phyloP scores from a whole-genome alignment of 495 filamentous ascomycete species.

The Trichodelitschia bisporula region DNA sequence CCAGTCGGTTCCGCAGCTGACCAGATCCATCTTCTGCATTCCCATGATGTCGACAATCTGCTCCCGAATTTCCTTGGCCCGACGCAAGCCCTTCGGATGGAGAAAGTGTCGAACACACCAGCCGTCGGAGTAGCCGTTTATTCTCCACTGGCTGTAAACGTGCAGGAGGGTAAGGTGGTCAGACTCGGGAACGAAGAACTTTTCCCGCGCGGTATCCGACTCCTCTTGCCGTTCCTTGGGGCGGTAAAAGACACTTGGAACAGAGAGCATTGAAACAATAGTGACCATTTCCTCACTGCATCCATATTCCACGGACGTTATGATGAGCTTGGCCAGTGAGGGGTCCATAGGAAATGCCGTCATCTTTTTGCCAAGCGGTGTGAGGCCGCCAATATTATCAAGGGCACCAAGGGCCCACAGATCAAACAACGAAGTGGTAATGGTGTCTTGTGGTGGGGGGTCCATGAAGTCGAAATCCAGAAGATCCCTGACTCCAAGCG shows the following conservation, averaged over 20 bases:
- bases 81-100: conserved; percentile 70
- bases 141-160: conserved; percentile 88
- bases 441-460: conserved; percentile 92
- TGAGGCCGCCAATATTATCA: conserved; percentile 83
- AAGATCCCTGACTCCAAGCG: conserved; percentile 78
- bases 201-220: conserved; percentile 86
- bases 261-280: conserved; percentile 94
- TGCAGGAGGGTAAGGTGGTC: conserved; percentile 92
- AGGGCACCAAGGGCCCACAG: conserved; percentile 91
- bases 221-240: conserved; percentile 95
- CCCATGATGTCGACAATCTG: conserved; percentile 91
- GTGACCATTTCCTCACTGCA: conserved; percentile 97
- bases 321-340: conserved; percentile 77
- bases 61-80: conserved; percentile 80
- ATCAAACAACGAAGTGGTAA: conserved; percentile 91
- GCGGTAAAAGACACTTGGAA: conserved; percentile 90
- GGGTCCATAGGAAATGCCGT: conserved; percentile 96
- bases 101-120: conserved; percentile 91
- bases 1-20: conserved; percentile 89
- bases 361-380: conserved; percentile 71
- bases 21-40: conserved; percentile 67
- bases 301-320: conserved; percentile 62
- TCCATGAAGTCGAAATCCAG: conserved; percentile 99
- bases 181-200: conserved; percentile 94
- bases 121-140: conserved; percentile 66